Evolutionary conservation across 257 asterid species (phyloP).

Genomic region (Solanum peruvianum): DNA sequence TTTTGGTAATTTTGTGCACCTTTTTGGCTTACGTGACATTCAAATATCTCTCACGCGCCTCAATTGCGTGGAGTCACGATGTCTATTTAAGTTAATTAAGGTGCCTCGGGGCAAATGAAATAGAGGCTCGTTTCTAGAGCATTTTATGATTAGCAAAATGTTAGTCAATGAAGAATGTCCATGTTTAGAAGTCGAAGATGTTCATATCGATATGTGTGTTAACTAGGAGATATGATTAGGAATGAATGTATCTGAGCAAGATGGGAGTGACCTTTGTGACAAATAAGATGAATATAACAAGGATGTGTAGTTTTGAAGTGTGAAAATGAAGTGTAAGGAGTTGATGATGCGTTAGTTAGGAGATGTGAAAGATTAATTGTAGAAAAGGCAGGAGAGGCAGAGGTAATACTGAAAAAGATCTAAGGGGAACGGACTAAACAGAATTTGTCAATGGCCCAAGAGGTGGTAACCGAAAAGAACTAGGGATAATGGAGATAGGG

Average conservation of each 20-base stretch:
- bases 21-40: too few relatives aligned
- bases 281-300: too few relatives aligned
- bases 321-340: not conserved
- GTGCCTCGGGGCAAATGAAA: too few relatives aligned
- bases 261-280: not conserved
- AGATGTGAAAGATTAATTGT: not conserved
- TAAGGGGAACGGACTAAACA: not conserved
- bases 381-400: not conserved
- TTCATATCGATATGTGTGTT: fast-evolving
- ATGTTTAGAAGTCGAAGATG: not conserved
- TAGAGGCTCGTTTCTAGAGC: too few relatives aligned
- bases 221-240: not conserved
- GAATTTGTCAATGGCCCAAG: not conserved
- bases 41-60: too few relatives aligned
- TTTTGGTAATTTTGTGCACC: too few relatives aligned
- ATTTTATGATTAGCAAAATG: not conserved
- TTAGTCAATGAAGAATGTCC: not conserved
- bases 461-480: too few relatives aligned
- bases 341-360: not conserved
- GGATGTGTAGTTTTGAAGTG: too few relatives aligned
- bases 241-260: not conserved
- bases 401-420: too few relatives aligned
- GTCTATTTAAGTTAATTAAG: too few relatives aligned
- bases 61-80: too few relatives aligned
- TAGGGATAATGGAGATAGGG: too few relatives aligned